Base-by-base conservation (phyloP, 73 alveolate genomes). In the Tetrahymena thermophila region DNA sequence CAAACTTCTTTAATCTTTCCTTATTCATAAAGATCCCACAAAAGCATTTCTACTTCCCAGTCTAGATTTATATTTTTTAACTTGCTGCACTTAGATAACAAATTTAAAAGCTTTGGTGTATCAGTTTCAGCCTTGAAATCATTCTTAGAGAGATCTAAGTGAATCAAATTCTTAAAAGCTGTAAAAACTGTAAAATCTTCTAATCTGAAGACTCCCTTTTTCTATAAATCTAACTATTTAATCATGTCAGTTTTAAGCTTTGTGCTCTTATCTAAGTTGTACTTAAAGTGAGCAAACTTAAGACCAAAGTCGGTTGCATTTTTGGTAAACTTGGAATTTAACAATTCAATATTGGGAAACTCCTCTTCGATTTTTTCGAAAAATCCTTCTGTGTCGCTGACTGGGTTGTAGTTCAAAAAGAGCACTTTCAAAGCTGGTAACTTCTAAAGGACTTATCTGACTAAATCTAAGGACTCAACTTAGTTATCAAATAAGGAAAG, bases 371-470 rank as follows among this genome's bases (percentile, higher is more conserved):
- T 96, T 15, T 28, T 56, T 25, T 94, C 95, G 94, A 98, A 96
- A 94, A 96, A 96, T 10, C 89, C 96, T 85, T 98, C 98, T 42
- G 43, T 85, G 16, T 97, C 97, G 56, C 94, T 97, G 8, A 98
- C 97, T 28, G 99, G 99, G 94, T 98, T 98, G 17, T 95, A 98
- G 58, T 98, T 96, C 19, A 98, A 95, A 98, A 99, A 98, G 23
- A 98, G 95, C 3, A 98, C 99, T 58, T 98, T 98, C n/a, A 98
- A 96, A 43, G 94, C 44, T 31, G 96, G 94, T 56, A 85, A 42
- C 34, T 35, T 28, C 25, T 95, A 34, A 15, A 98, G 97, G 25
- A 95, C 95, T 23, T 93, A 15, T n/a, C 71, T 43, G 35, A 93
- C 50, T 40, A 84, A 85, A 17, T 85, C 95, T 14, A 96, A 25